Evolutionary conservation across 495 filamentous ascomycete species (phyloP), one percentile per base, ranked within the genome.

Genomic region (Penicillium verhagenii): DNA sequence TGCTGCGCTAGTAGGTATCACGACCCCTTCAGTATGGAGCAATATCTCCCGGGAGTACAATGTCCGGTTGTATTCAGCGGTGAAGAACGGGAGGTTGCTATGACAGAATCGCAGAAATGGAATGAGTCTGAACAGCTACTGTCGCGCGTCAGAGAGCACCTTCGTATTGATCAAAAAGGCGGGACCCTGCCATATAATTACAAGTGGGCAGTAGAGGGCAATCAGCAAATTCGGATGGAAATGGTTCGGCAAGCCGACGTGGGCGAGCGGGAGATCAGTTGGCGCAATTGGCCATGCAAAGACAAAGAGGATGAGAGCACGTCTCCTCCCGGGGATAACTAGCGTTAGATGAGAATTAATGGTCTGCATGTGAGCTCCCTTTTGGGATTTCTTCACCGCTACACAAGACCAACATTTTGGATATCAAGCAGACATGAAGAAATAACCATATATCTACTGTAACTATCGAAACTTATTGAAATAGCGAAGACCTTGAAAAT

Each of bases 41-140:
- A 20, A 18, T 1, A 69, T 69, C 29, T 69, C 65, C 20, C 57
- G 63, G 4, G 26, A n/a, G n/a, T 46, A 11, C 29, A 19, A 14
- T 74, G 65, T 52, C 65, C 65, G 14, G 64, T 71, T 29, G 13
- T 37, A 5, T 70, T 71, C 57, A 57, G 47, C 19, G 55, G 65
- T 39, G 54, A 65, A 61, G 65, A 72, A 54, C 58, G 58, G 59
- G 59, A 64, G 50, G 24, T 43, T 28, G 65, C 67, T 10, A 61
- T 68, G 18, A 59, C 23, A 24, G 71, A 72, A 57, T 66, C 69
- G n/a, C 48, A 59, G 23, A 63, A 66, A 58, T 72, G 67, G 71
- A 72, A 67, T 31, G 67, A 73, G 55, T 73, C 67, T 57, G 67
- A 68, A 61, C 40, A 61, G 29, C 54, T 72, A n/a, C 18, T 72